Percentiles rank a stretch among this genome's conserved stretches.
Conservation (phyloP, 345 rosid species). For the Geranium rotundifolium region DNA sequence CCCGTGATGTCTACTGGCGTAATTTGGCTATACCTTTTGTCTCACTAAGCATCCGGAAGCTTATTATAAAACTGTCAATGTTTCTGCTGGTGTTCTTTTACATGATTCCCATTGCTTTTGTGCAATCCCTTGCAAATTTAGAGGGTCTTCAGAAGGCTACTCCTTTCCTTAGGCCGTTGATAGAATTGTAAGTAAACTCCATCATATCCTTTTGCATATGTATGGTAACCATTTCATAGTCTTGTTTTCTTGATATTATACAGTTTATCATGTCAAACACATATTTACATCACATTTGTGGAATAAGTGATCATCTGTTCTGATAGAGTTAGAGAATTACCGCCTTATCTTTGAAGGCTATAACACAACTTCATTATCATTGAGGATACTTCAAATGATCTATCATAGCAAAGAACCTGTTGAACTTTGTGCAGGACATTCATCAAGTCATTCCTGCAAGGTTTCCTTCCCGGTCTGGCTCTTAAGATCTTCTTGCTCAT, state of each 20-base stretch:
- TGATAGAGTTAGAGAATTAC: too few relatives aligned
- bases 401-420: too few relatives aligned
- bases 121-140: constrained; percentile 94
- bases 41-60: constrained; percentile 66
- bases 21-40: constrained; percentile 92
- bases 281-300: too few relatives aligned
- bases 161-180: constrained; percentile 89
- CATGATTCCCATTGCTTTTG: constrained; percentile 98
- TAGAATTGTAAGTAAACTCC: constrained; percentile 60
- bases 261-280: too few relatives aligned
- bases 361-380: too few relatives aligned
- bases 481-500: constrained; percentile 74
- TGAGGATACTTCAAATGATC: too few relatives aligned
- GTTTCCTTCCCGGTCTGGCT: constrained; percentile 95
- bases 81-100: constrained; percentile 90
- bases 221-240: too few relatives aligned
- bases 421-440: constrained; percentile 45
- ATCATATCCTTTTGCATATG: not conserved
- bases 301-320: too few relatives aligned
- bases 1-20: constrained; percentile 87
- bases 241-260: too few relatives aligned
- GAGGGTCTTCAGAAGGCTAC: constrained; percentile 93
- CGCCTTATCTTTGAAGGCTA: too few relatives aligned
- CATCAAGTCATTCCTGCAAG: constrained; percentile 95
- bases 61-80: constrained; percentile 56